Evolutionary conservation across 2,329 filamentous ascomycete genomes (phyloP).

Genomic region (Thelonectria olida): DNA sequence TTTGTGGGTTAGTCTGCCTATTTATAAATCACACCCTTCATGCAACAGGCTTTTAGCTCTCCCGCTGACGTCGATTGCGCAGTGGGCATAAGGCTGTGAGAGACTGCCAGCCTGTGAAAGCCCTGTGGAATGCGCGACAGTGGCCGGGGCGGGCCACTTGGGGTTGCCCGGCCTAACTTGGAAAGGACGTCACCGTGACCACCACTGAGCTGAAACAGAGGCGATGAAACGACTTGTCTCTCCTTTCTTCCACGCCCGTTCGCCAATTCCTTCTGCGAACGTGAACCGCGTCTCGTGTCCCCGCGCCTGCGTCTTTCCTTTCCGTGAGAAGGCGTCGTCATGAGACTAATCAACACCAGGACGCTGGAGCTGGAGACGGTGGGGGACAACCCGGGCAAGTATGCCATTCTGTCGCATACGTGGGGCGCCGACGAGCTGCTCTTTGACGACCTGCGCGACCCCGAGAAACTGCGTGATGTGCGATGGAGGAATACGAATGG

Average conservation of each 20-base stretch:
- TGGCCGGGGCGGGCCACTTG: background rate
- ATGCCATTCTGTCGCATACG: constrained; percentile 41
- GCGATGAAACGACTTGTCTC: constrained; percentile 8
- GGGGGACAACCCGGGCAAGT: constrained; percentile 28
- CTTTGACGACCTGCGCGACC: constrained; percentile 33
- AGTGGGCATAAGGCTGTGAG: background rate
- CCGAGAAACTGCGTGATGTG: constrained; percentile 30
- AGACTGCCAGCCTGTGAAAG: background rate
- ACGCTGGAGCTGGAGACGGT: constrained; percentile 36
- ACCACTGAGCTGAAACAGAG: constrained; percentile 20
- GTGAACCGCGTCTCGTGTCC: background rate
- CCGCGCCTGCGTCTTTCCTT: background rate
- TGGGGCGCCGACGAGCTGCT: constrained; percentile 39
- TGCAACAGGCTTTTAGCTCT: background rate
- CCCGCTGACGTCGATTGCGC: background rate
- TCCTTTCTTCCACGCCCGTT: constrained; percentile 3
- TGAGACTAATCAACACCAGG: constrained; percentile 41
- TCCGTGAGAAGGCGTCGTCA: constrained; percentile 18
- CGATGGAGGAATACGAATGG: constrained; percentile 31
- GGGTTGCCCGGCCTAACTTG: constrained; percentile 16
- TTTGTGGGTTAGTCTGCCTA: background rate
- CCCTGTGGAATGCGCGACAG: too few relatives aligned
- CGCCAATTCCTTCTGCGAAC: background rate
- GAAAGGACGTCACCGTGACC: constrained; percentile 24
- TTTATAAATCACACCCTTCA: background rate